Evolutionary conservation across 176 grass and related monocot species (phyloP).

Genomic region (Hyparrhenia diplandra): DNA sequence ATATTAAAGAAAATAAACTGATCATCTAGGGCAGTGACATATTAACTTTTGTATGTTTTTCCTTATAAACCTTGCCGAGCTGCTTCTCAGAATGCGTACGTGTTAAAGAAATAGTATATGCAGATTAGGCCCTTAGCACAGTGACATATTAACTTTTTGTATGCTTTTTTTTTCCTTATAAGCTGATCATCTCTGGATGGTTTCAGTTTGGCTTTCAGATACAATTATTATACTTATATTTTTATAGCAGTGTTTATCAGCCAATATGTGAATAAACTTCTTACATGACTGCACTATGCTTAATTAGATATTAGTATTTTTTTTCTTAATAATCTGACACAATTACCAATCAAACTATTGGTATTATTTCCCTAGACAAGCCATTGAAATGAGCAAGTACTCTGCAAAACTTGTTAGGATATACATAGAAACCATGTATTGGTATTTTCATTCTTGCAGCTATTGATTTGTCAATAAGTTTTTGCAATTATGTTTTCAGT

Average conservation of each 20-base stretch:
- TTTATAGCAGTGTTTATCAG: background rate
- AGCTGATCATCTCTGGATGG: background rate
- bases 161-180: background rate
- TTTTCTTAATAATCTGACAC: background rate
- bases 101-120: constrained; percentile 4
- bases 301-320: constrained; percentile 12
- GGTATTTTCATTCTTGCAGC: background rate
- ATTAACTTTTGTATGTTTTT: too few relatives aligned
- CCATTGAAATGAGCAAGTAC: background rate
- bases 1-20: too few relatives aligned
- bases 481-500: constrained; percentile 8
- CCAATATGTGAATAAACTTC: constrained; percentile 1
- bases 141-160: background rate
- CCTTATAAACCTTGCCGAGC: too few relatives aligned
- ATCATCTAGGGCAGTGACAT: too few relatives aligned
- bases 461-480: background rate
- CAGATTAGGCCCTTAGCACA: background rate
- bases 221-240: background rate
- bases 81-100: too few relatives aligned
- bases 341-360: constrained; percentile 8
- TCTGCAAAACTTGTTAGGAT: constrained; percentile 1
- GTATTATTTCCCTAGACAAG: constrained; percentile 16
- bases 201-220: background rate
- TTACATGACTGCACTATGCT: background rate
- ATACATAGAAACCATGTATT: background rate